Conservation (phyloP, 2,329 filamentous ascomycete species). For the Monilinia fructigena region DNA sequence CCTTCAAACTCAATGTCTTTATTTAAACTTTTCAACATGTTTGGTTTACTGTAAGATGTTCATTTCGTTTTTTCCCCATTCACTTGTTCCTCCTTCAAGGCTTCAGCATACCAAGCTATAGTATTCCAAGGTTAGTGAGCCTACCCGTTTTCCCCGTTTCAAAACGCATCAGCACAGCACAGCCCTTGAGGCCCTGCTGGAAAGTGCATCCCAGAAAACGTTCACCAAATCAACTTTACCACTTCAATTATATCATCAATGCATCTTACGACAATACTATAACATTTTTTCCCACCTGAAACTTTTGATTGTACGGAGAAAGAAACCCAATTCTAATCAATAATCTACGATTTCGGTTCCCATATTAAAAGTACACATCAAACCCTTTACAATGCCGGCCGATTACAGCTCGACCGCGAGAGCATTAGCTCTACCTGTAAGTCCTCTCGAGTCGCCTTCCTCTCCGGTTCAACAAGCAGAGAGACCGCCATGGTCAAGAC, state of each 20-base stretch:
- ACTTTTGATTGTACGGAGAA: not conserved
- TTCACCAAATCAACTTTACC: not conserved
- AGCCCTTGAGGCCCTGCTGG: not conserved
- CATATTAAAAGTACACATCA: not conserved
- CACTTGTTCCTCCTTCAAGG: not conserved
- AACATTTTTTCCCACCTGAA: not conserved
- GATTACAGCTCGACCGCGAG: conserved; percentile 52
- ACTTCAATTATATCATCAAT: conserved; percentile 4
- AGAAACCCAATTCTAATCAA: not conserved
- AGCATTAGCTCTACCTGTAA: conserved; percentile 47
- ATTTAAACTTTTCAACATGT: not conserved
- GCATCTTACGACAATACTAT: conserved; percentile 8
- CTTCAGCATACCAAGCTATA: not conserved
- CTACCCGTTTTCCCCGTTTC: conserved; percentile 15
- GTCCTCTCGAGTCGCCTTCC: conserved; percentile 48
- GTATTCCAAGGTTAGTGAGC: not conserved
- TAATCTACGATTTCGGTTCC: not conserved
- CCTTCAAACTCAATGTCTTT: not conserved
- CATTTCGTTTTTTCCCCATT: not conserved
- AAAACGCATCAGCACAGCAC: conserved; percentile 18
- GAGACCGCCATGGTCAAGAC: conserved; percentile 53
- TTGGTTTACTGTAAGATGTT: not conserved
- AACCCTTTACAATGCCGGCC: conserved; percentile 47
- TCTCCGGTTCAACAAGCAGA: conserved; percentile 42
- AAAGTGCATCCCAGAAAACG: conserved; percentile 1